Evolutionary conservation across 2,329 filamentous ascomycete species (phyloP).

Genomic region (Thermoascus crustaceus): DNA sequence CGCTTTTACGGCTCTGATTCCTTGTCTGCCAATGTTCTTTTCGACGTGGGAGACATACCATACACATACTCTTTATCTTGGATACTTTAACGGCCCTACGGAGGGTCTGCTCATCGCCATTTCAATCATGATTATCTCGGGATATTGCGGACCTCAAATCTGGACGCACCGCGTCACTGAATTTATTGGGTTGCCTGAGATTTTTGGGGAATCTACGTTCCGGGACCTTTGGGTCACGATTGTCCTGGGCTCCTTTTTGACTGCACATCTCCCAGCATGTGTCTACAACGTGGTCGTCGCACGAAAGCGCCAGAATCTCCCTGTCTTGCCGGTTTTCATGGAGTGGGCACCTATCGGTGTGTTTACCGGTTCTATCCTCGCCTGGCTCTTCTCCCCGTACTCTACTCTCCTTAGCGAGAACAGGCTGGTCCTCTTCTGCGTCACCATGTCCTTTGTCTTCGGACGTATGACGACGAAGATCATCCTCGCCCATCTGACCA

Average conservation of each 20-base stretch:
- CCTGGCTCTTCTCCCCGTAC: constrained; percentile 86
- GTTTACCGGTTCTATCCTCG: constrained; percentile 64
- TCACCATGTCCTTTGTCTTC: constrained; percentile 95
- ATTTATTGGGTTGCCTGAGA: constrained; percentile 54
- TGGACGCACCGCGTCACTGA: constrained; percentile 71
- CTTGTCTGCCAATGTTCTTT: constrained; percentile 97
- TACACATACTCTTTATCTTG: constrained; percentile 92
- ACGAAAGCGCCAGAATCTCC: constrained; percentile 61
- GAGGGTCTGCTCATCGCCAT: constrained; percentile 90
- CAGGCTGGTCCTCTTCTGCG: constrained; percentile 81
- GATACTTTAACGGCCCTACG: constrained; percentile 93
- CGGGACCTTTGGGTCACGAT: constrained; percentile 80
- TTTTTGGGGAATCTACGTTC: constrained; percentile 65
- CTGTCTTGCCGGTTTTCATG: constrained; percentile 73
- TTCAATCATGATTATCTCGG: constrained; percentile 74
- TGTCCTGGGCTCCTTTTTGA: constrained; percentile 56
- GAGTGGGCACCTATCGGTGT: constrained; percentile 90
- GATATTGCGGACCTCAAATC: constrained; percentile 78
- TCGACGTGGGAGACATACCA: constrained; percentile 99
- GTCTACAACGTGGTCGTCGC: constrained; percentile 76
- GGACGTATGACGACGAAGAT: constrained; percentile 98
- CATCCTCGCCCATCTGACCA: constrained; percentile 88
- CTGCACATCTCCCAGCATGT: constrained; percentile 79
- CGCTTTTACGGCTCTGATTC: constrained; percentile 83
- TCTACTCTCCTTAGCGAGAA: constrained; percentile 75